These are phyloP conservation scores for Trichoderma cornu-damae DNA, from an alignment of 2,329 filamentous ascomycete species.

Conservation along the genomic window DNA sequence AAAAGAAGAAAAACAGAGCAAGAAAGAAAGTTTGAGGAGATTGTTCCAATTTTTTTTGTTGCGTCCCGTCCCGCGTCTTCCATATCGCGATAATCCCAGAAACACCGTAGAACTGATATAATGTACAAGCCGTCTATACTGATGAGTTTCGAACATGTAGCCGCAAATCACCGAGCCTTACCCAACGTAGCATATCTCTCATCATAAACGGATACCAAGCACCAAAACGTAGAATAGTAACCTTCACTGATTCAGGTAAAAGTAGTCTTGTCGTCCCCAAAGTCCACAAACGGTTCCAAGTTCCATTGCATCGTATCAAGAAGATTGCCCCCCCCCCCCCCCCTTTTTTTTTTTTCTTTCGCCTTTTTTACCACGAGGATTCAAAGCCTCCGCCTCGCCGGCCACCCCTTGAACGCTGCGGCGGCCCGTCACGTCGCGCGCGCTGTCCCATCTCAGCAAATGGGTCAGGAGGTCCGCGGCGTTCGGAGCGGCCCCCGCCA, in stretches of 20 bases:
- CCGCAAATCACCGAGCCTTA: constrained; percentile 1
- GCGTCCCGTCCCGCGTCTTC: constrained; percentile 1
- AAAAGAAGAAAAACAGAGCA: too few species aligned
- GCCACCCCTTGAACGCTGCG: constrained; percentile 20
- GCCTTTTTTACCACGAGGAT: constrained; percentile 13
- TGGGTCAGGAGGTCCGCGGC: constrained; percentile 22
- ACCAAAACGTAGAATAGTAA: constrained; percentile 7
- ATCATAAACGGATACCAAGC: neutral
- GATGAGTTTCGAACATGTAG: constrained; percentile 6
- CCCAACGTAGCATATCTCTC: neutral
- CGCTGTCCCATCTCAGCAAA: constrained; percentile 28
- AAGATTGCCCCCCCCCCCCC: too few species aligned
- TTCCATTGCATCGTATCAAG: neutral
- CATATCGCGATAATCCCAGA: constrained; percentile 1
- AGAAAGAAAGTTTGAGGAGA: constrained; percentile 1
- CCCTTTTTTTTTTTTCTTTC: too few species aligned
- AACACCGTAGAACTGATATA: constrained; percentile 13
- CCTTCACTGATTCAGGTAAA: neutral
- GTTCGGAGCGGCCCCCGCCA: constrained; percentile 18
- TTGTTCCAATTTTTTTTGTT: constrained; percentile 11
- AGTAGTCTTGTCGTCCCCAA: neutral
- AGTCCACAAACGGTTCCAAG: neutral
- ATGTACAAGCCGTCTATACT: constrained; percentile 15
- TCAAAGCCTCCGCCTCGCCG: constrained; percentile 20
- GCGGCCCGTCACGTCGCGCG: constrained; percentile 25